A percentile compares a stretch with the other conserved stretches of the same genome.
Conservation (phyloP, 805 yeast genomes). For the Saccharomycopsis synnaedendra region DNA sequence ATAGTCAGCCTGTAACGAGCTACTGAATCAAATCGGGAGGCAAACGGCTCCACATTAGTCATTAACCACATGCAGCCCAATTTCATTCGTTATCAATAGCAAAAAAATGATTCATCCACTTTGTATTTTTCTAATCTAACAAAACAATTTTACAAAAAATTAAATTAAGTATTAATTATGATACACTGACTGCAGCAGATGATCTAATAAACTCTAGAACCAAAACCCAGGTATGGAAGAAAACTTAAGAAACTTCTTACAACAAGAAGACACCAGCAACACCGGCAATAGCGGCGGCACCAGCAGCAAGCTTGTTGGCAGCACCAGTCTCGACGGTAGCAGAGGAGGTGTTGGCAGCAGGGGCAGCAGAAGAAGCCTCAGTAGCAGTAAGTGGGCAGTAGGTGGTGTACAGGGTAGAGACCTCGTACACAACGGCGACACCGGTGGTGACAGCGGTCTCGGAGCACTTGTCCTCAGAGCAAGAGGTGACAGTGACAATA, state of each 20-base stretch:
- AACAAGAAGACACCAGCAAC: constrained; percentile 22
- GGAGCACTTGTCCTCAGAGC: constrained; percentile 18
- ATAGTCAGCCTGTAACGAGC: too few species aligned
- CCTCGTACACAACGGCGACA: constrained; percentile 17
- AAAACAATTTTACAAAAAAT: too few species aligned
- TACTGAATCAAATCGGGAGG: too few species aligned
- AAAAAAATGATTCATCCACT: too few species aligned
- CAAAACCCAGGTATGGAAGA: background rate
- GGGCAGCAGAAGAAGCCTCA: constrained; percentile 10
- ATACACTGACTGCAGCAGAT: too few species aligned
- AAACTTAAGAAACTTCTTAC: constrained; percentile 7
- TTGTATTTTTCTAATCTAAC: too few species aligned
- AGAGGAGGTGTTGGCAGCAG: constrained; percentile 11
- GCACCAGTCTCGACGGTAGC: constrained; percentile 22
- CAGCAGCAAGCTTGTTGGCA: constrained; percentile 16
- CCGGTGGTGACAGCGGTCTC: constrained; percentile 18
- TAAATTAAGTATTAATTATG: too few species aligned
- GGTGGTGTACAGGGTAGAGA: constrained; percentile 27
- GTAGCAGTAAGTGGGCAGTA: constrained; percentile 23
- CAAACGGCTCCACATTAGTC: too few species aligned
- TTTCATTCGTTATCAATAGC: too few species aligned
- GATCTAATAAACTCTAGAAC: background rate
- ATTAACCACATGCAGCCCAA: too few species aligned
- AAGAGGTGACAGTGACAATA: constrained; percentile 22
- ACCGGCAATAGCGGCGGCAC: constrained; percentile 21